Base-by-base conservation (phyloP, 306 rosid species). In the Vigna hirtella region DNA sequence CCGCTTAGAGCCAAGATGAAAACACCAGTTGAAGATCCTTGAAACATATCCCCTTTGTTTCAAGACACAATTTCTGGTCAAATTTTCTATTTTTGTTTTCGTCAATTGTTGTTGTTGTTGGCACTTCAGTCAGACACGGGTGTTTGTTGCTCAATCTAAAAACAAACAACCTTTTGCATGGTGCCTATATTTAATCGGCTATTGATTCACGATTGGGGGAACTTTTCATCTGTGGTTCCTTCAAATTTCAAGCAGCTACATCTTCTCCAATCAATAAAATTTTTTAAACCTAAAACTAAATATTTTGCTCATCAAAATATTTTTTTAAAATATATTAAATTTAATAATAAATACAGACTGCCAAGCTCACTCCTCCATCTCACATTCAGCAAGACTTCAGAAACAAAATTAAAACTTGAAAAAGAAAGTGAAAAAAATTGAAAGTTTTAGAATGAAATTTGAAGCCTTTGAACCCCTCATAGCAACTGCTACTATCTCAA, bases 121-220 rank as follows among this genome's bases (percentile, higher is more conserved):
- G 97, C 97, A 91, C 83, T 83, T 0, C 64, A 86, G 92, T 89
- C 98, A 93, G 96, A 90, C 96, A 90, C 98, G 96, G 96, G 98
- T 88, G 94, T 80, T 91, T 91, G 98, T 85, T 88, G 59, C 55
- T 15, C 22, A 0, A 59, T 77, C 13, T 32, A 50, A 15, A 79
- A 79, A 83, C 93, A 86, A 85, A 36, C 82, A 2, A 88, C 98
- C 98, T 87, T 93, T 93, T 93, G 96, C 89, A 86, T 18, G 26
- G 86, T 86, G 86, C 84, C 86, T 70, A 82, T 42, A 85, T 63
- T 0, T 17, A 68, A 73, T 0, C 18, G 24, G 84, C 84, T 83
- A 30, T 59, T 79, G 50, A 11, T 79, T 83, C 87, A 83, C 87
- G 78, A 79, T 83, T 79, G 87, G 70, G 70, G 81, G 77, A 15